Percentiles rank a stretch among this genome's conserved stretches.
phyloP scores from a whole-genome alignment of 495 filamentous ascomycete species.

The Daldinia grandis region DNA sequence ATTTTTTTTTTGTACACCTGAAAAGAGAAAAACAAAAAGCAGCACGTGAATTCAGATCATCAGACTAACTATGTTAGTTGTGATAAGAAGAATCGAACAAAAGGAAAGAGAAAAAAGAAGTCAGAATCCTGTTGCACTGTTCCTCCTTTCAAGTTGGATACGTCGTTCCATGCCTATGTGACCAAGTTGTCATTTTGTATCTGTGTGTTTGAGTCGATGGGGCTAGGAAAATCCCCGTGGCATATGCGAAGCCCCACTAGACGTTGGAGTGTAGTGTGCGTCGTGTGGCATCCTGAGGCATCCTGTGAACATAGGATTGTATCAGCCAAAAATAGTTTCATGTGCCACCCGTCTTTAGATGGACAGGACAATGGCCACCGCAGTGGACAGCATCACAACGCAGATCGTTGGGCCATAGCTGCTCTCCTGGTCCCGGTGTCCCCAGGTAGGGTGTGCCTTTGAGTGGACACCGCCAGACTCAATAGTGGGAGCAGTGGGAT shows the following conservation, averaged over 20 bases:
- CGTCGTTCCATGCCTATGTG: not conserved
- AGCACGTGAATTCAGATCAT: not conserved
- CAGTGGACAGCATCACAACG: conserved; percentile 24
- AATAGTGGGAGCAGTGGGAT: not conserved
- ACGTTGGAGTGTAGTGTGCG: not conserved
- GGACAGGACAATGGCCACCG: not conserved
- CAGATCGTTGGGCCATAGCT: conserved; percentile 2
- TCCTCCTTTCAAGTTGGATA: not conserved
- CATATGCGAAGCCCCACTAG: not conserved
- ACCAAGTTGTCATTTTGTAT: not conserved
- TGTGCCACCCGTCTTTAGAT: not conserved
- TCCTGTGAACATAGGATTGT: not conserved
- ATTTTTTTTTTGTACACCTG: not conserved
- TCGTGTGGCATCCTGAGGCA: not conserved
- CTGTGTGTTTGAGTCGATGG: not conserved
- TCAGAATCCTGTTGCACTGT: not conserved
- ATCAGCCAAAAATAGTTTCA: not conserved
- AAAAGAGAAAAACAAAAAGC: not conserved
- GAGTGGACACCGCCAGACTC: not conserved
- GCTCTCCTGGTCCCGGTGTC: not conserved
- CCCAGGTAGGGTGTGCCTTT: not conserved
- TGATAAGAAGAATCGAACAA: not conserved
- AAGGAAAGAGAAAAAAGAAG: not conserved
- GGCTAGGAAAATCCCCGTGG: not conserved
- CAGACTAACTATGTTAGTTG: not conserved